These are phyloP conservation scores for Camellia oleifera DNA, from an alignment of 179 eudicot species.

Conservation along the genomic window DNA sequence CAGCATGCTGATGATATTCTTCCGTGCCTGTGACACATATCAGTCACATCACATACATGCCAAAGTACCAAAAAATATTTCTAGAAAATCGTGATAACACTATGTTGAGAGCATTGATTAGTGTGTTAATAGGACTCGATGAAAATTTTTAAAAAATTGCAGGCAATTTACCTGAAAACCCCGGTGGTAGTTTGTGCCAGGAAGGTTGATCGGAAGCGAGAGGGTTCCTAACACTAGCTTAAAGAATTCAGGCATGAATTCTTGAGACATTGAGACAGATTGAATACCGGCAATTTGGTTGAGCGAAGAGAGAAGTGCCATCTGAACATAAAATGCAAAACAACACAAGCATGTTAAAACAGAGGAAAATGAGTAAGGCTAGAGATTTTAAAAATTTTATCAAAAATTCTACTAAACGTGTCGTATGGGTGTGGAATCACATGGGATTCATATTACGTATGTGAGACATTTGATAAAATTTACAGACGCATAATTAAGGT, in stretches of 20 bases:
- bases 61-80: not conserved
- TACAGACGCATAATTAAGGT: too few relatives aligned
- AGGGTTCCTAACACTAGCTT: slow-evolving; percentile 88
- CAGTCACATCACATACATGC: not conserved
- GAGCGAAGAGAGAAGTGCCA: slow-evolving; percentile 84
- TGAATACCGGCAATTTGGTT: slow-evolving; percentile 79
- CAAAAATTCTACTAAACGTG: too few relatives aligned
- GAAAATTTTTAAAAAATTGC: not conserved
- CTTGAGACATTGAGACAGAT: slow-evolving; percentile 45
- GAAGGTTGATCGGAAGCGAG: slow-evolving; percentile 88
- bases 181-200: slow-evolving; percentile 69
- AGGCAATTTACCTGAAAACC: slow-evolving; percentile 63
- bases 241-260: slow-evolving; percentile 83
- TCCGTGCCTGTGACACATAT: slow-evolving; percentile 61
- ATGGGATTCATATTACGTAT: too few relatives aligned
- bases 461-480: too few relatives aligned
- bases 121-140: too few relatives aligned
- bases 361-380: not conserved
- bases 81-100: too few relatives aligned
- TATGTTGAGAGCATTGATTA: too few relatives aligned
- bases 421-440: too few relatives aligned
- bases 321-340: slow-evolving; percentile 40
- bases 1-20: slow-evolving; percentile 57
- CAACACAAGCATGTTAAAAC: not conserved
- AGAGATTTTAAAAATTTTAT: too few relatives aligned